Conservation (phyloP, 1,139 yeast species). For the Suhomyces anneliseae region DNA sequence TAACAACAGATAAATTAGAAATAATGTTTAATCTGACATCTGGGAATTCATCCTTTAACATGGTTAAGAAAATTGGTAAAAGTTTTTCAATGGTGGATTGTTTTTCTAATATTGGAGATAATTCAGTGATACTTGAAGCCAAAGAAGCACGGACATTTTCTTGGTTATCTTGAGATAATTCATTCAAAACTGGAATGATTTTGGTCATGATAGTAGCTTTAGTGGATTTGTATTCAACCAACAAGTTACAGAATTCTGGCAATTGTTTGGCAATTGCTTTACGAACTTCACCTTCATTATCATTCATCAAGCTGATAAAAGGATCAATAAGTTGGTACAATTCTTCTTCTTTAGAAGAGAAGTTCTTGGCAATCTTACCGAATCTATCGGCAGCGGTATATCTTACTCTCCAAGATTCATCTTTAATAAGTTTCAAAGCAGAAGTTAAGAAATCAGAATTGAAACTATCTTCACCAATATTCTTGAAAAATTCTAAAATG, state of each 20-base stretch:
- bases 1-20: slow-evolving; percentile 85
- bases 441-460: slow-evolving; percentile 57
- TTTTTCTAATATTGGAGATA: slow-evolving; percentile 85
- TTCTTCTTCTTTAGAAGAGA: slow-evolving; percentile 54
- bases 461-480: slow-evolving; percentile 56
- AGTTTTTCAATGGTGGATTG: slow-evolving; percentile 80
- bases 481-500: slow-evolving; percentile 62
- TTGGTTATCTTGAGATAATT: slow-evolving; percentile 84
- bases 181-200: slow-evolving; percentile 81
- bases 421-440: slow-evolving; percentile 70
- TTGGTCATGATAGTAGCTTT: slow-evolving; percentile 61
- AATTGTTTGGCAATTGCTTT: slow-evolving; percentile 91
- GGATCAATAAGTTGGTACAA: slow-evolving; percentile 61
- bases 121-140: slow-evolving; percentile 82
- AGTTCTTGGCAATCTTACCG: slow-evolving; percentile 67
- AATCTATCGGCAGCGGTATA: slow-evolving; percentile 96
- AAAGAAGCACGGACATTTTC: slow-evolving; percentile 92
- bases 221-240: slow-evolving; percentile 44
- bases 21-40: slow-evolving; percentile 95
- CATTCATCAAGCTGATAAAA: slow-evolving; percentile 78
- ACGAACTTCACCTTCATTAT: slow-evolving; percentile 94
- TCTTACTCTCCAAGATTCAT: slow-evolving; percentile 97
- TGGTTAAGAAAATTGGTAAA: slow-evolving; percentile 83
- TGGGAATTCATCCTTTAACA: slow-evolving; percentile 96
- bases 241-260: slow-evolving; percentile 69